phyloP scores from a whole-genome alignment of 805 yeast species.

The Wickerhamia fluorescens region DNA sequence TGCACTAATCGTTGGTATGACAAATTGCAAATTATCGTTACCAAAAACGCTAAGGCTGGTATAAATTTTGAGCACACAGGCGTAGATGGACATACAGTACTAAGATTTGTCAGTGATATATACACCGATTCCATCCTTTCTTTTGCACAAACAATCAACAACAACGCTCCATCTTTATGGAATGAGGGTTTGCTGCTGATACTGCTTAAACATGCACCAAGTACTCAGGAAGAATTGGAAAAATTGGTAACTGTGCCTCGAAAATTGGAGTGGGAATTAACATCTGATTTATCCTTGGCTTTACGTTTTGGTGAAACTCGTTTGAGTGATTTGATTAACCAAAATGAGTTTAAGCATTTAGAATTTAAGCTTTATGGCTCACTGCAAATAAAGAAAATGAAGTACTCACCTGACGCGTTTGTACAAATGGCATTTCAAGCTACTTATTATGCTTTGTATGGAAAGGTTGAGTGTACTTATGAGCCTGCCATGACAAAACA shows the following conservation, averaged over 20 bases:
- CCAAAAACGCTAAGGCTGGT: constrained; percentile 87
- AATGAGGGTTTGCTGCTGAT: constrained; percentile 10
- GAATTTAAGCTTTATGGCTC: constrained; percentile 73
- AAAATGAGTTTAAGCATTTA: constrained; percentile 77
- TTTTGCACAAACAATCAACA: constrained; percentile 78
- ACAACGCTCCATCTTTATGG: constrained; percentile 71
- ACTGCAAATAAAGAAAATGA: constrained; percentile 72
- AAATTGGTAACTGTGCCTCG: constrained; percentile 61
- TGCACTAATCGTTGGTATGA: constrained; percentile 96
- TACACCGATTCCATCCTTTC: constrained; percentile 85
- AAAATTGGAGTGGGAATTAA: constrained; percentile 82
- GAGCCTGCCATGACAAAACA: constrained; percentile 95
- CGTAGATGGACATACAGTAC: constrained; percentile 91
- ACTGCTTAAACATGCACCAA: constrained; percentile 6
- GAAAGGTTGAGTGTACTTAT: constrained; percentile 87
- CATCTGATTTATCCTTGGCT: constrained; percentile 67
- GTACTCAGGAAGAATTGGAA: constrained; percentile 23
- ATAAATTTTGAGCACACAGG: constrained; percentile 92
- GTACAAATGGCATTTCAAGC: constrained; percentile 92
- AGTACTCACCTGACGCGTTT: constrained; percentile 90
- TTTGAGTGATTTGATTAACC: constrained; percentile 78
- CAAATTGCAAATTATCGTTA: constrained; percentile 79
- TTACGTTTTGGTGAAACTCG: constrained; percentile 88
- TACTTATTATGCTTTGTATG: constrained; percentile 85
- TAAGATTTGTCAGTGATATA: constrained; percentile 81